phyloP scores from a whole-genome alignment of 192 early-diverging fungal species.

The Podila verticillata region DNA sequence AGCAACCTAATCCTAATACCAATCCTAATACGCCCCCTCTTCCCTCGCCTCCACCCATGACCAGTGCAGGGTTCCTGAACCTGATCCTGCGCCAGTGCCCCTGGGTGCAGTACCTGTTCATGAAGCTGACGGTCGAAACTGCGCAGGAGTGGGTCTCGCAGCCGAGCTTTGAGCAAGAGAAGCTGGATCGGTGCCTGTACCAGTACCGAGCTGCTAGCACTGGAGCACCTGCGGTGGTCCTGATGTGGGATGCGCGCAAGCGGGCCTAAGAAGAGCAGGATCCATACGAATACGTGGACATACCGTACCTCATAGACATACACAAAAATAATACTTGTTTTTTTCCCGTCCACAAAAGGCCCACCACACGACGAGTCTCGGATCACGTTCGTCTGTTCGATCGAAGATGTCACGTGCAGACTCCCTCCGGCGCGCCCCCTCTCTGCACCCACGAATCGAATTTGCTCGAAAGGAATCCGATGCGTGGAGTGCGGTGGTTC shows the following conservation, averaged over 20 bases:
- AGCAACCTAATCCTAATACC: neutral
- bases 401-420: too few relatives aligned
- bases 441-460: too few relatives aligned
- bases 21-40: neutral
- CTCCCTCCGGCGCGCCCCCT: too few relatives aligned
- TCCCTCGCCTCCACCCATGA: conserved; percentile 1
- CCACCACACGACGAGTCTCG: too few relatives aligned
- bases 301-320: too few relatives aligned
- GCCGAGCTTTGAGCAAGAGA: conserved; percentile 28
- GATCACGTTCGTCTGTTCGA: too few relatives aligned
- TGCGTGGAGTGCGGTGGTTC: too few relatives aligned
- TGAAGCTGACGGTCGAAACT: conserved; percentile 43
- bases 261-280: too few relatives aligned
- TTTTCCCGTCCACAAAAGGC: too few relatives aligned
- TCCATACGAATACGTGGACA: too few relatives aligned
- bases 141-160: conserved; percentile 48
- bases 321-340: too few relatives aligned
- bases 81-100: conserved; percentile 15
- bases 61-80: conserved; percentile 28
- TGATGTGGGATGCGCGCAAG: conserved; percentile 46
- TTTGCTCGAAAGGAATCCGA: too few relatives aligned
- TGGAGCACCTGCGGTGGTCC: conserved; percentile 36
- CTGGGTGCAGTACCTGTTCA: conserved; percentile 46
- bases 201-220: conserved; percentile 37
- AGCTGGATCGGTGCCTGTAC: conserved; percentile 35